These are phyloP conservation scores for Dicorynia guianensis DNA, from an alignment of 306 rosid genomes.

Conservation along the genomic window DNA sequence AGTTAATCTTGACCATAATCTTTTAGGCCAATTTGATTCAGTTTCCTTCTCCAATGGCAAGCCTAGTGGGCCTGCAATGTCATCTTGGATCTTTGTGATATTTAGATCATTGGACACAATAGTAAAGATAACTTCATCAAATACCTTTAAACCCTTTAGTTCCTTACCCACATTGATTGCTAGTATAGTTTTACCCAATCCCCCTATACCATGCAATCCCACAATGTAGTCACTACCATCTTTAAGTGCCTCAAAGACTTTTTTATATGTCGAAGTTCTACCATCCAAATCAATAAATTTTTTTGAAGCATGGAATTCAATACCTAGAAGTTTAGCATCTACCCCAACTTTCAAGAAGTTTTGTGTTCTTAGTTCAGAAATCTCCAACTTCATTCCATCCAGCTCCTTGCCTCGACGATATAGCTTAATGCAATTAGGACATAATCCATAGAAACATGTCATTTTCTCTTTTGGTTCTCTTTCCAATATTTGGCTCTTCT, in stretches of 20 bases:
- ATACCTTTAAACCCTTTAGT: not conserved
- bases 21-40: rapidly evolving
- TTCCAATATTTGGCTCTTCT: too few species aligned
- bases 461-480: too few species aligned
- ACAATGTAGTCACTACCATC: not conserved
- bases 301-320: not conserved
- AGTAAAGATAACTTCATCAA: not conserved
- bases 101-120: not conserved
- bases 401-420: too few species aligned
- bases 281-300: not conserved
- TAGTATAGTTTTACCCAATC: not conserved
- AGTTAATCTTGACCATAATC: not conserved
- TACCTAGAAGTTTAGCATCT: not conserved
- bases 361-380: too few species aligned
- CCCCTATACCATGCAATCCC: not conserved
- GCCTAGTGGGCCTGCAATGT: not conserved
- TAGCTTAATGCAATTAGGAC: too few species aligned
- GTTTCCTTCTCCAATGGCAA: not conserved
- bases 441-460: too few species aligned
- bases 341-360: not conserved
- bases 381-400: too few species aligned
- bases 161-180: not conserved
- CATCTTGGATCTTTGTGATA: not conserved
- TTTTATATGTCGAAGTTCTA: not conserved
- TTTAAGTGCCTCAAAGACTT: not conserved